Conservation (phyloP, 2,329 filamentous ascomycete species). For the Cadophora sp. region DNA sequence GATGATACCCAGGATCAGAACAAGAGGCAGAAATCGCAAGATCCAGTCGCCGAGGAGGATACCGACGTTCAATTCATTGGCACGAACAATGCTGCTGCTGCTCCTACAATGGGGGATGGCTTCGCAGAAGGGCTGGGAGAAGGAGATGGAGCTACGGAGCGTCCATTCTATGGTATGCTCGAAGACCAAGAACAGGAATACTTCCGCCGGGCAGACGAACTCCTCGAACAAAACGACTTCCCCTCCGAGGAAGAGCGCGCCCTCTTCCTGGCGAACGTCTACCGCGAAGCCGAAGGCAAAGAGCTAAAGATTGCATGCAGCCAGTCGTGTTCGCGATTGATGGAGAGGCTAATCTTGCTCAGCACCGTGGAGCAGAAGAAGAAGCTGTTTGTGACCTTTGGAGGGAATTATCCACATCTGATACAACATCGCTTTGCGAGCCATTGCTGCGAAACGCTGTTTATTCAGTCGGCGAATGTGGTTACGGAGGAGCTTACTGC, state of each 20-base stretch:
- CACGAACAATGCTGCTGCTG: conserved; percentile 32
- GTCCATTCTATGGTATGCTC: conserved; percentile 85
- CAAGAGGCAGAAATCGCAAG: conserved; percentile 47
- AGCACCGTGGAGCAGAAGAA: conserved; percentile 84
- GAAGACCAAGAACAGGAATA: conserved; percentile 95
- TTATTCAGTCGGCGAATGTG: conserved; percentile 79
- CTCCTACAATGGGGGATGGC: conserved; percentile 10
- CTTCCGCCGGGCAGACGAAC: conserved; percentile 87
- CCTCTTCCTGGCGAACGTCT: conserved; percentile 81
- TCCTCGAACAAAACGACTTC: conserved; percentile 91
- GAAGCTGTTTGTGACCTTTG: conserved; percentile 83
- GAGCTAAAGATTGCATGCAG: conserved; percentile 96
- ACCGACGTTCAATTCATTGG: conserved; percentile 33
- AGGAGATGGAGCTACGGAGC: conserved; percentile 34
- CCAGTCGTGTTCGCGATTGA: conserved; percentile 90
- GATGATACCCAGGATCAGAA: conserved; percentile 42
- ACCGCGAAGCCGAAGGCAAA: conserved; percentile 85
- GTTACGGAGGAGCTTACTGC: conserved; percentile 75
- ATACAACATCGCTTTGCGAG: conserved; percentile 96
- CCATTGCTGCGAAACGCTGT: conserved; percentile 95
- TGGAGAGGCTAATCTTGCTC: conserved; percentile 88
- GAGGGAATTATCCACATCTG: conserved; percentile 84
- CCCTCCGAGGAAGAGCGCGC: conserved; percentile 74
- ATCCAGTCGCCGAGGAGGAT: conserved; percentile 28
- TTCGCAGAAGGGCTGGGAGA: conserved; percentile 33